Conservation (phyloP, 139 green algal species). For the Tetradesmus obliquus region DNA sequence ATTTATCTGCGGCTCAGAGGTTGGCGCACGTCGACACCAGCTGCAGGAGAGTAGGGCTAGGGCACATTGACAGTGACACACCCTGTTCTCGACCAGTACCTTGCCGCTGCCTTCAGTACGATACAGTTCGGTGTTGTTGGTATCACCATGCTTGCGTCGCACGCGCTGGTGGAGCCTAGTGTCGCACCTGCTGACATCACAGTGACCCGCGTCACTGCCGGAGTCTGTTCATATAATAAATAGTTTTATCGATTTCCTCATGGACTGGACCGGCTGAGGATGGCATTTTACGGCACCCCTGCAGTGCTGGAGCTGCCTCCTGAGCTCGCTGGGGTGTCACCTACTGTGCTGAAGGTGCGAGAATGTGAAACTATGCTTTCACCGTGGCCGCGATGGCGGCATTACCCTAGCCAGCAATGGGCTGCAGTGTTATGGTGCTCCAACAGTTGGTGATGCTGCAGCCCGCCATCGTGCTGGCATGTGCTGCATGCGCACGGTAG, state of each 20-base stretch:
- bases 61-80: background rate
- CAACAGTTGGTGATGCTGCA: background rate
- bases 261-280: background rate
- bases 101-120: background rate
- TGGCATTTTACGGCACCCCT: background rate
- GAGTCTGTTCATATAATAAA: background rate
- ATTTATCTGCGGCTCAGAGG: background rate
- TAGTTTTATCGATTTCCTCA: too few relatives aligned
- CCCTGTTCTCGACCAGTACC: background rate
- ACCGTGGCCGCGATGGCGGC: background rate
- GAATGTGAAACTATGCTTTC: background rate
- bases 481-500: background rate
- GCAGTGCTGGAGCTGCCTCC: constrained; percentile 15
- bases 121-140: background rate
- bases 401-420: background rate
- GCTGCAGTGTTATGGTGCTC: background rate
- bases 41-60: background rate
- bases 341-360: constrained; percentile 33
- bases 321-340: constrained; percentile 20
- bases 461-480: background rate
- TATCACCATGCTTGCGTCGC: background rate
- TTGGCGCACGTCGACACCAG: background rate
- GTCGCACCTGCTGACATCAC: background rate
- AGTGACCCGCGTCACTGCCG: too few relatives aligned
- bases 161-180: background rate